Conservation (phyloP, 164 flowering plant species). For the Houttuynia cordata region DNA sequence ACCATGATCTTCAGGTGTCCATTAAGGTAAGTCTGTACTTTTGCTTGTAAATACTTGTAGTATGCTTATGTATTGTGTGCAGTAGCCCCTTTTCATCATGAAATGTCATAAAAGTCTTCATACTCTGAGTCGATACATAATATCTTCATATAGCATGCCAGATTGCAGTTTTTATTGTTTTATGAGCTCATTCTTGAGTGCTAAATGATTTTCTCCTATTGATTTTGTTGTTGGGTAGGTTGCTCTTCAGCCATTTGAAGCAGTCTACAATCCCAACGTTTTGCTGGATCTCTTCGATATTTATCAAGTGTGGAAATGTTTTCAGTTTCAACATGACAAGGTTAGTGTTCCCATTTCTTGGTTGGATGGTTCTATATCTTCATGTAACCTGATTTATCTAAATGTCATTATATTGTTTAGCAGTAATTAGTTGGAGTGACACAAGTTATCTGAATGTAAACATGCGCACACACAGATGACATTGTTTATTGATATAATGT, state of each 20-base stretch:
- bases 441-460: too few species aligned
- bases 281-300: slow-evolving; percentile 33
- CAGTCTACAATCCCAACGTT: slow-evolving; percentile 34
- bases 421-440: too few species aligned
- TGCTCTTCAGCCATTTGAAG: slow-evolving; percentile 45
- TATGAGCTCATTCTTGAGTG: background rate
- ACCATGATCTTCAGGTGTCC: slow-evolving; percentile 27
- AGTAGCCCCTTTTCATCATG: too few species aligned
- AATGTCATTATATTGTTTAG: background rate
- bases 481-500: too few species aligned
- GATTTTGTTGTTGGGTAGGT: slow-evolving; percentile 31
- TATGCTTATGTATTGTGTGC: background rate
- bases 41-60: background rate
- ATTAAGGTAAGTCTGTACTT: slow-evolving; percentile 37
- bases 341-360: slow-evolving; percentile 26
- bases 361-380: background rate
- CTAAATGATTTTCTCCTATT: background rate
- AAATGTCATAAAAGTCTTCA: too few species aligned
- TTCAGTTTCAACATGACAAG: slow-evolving; percentile 47
- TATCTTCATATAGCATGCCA: background rate
- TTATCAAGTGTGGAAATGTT: slow-evolving; percentile 24
- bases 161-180: background rate
- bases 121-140: background rate
- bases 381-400: background rate
- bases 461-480: too few species aligned